Base-by-base conservation (phyloP, 257 asterid species). In the Solanum sparsipilum region DNA sequence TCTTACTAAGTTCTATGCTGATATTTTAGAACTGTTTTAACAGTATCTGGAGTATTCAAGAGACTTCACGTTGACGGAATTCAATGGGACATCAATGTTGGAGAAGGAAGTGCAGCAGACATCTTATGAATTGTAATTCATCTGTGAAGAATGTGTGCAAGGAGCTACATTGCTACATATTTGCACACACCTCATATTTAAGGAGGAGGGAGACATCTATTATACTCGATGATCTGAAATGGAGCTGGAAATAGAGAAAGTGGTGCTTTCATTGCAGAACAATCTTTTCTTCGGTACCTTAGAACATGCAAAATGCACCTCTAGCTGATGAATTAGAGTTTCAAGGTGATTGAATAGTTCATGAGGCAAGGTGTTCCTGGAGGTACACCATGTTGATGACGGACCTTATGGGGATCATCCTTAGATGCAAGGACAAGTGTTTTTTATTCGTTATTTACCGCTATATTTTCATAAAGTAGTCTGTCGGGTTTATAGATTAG, bases 31-130 rank as follows among this genome's bases (percentile, higher is more conserved):
- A 72, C 46, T 23, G 83, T n/a, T 85, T 60, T 82, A 39, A 87
- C 65, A 84, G 75, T 84, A 75, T 16, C n/a, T 81, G 29, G 93
- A 86, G 93, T 97, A 97, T 92, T 93, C 96, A 0, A 92, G 95
- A 90, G 96, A 93, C 78, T 91, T 89, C 86, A 98, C 95, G 94
- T 88, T 97, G 65, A 96, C 99, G 18, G 89, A 95, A 41, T 97
- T 97, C 70, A 94, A 94, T 88, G 99, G 99, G 88, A 94, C 99
- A 15, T 93, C 98, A 6, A 93, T 97, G 94, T 87, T 97, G 63
- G 98, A 94, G 86, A 97, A 97, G 92, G 98, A 95, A 87, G 96
- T 95, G 71, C 92, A 88, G 56, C 90, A 87, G 75, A 67, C 58
- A 75, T 91, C 86, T 58, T 84, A 68, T 35, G 90, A 83, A 56